phyloP scores from a whole-genome alignment of 2,329 filamentous ascomycete genomes.

The Dissoconium aciculare region DNA sequence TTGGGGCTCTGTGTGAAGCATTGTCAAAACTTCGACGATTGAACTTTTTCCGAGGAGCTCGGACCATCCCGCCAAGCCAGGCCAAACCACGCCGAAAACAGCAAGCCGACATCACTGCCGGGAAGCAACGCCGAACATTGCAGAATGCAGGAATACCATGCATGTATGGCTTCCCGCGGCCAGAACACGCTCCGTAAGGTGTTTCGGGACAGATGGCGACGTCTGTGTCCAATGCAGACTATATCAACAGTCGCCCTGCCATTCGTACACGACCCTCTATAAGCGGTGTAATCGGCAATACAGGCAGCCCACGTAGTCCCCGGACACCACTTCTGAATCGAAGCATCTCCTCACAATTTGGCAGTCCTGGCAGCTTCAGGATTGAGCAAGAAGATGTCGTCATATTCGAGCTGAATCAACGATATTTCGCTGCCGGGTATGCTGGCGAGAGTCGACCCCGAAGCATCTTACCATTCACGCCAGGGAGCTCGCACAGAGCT shows the following conservation, averaged over 20 bases:
- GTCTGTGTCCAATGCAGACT: slow-evolving; percentile 7
- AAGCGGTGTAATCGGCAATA: neutral
- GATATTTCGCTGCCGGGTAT: slow-evolving; percentile 69
- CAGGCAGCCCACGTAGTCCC: slow-evolving; percentile 21
- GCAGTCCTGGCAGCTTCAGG: slow-evolving; percentile 44
- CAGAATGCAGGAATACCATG: too few species aligned
- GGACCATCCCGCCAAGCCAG: neutral
- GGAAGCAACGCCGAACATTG: too few species aligned
- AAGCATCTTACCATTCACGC: slow-evolving; percentile 58
- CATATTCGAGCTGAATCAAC: slow-evolving; percentile 67
- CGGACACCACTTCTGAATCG: slow-evolving; percentile 45
- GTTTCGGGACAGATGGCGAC: too few species aligned
- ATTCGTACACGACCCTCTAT: slow-evolving; percentile 11
- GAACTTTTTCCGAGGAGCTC: neutral
- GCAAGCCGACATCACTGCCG: too few species aligned
- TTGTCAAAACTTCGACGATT: neutral
- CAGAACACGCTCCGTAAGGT: too few species aligned
- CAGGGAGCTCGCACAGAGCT: slow-evolving; percentile 58
- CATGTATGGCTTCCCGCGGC: too few species aligned
- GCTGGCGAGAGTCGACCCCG: slow-evolving; percentile 63
- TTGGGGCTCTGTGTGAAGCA: neutral
- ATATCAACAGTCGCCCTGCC: slow-evolving; percentile 8
- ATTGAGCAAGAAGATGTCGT: slow-evolving; percentile 66
- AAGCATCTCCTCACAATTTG: slow-evolving; percentile 44
- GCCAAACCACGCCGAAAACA: too few species aligned